Base-by-base conservation (phyloP, 495 filamentous ascomycete species). In the Podospora appendiculata region DNA sequence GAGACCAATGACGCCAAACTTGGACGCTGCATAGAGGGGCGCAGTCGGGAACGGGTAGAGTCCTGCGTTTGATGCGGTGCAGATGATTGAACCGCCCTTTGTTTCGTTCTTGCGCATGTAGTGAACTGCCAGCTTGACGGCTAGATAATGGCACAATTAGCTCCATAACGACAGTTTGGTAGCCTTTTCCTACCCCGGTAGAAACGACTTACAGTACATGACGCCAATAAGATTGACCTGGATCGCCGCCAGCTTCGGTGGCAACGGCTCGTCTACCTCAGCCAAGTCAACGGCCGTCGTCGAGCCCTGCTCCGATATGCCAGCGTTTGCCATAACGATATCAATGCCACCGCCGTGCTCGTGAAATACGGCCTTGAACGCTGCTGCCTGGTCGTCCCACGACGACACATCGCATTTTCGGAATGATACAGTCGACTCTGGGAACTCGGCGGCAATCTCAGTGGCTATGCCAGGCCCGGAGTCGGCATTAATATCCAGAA, bases 11-110 rank as follows among this genome's bases (percentile, higher is more conserved):
- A 83, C 64, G 13, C 67, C 79, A 35, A 70, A 63, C 54, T 83
- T 83, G 17, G 74, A 70, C 11, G 70, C 66, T 1, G 74, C 69
- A 50, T 83, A 83, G 2, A 81, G 48, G 3, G 79, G 79, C 5
- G 77, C 74, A n/a, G 74, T 68, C 2, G 78, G 74, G 51, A 82
- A 78, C 0, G 77, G 69, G 46, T 82, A 81, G 8, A 81, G 43
- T 0, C 79, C 79, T 6, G 75, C 78, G 60, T 80, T 80, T 3
- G 76, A 79, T 0, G 78, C 72, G 3, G 78, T 81, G 65, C 79
- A 82, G 41, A 81, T 70, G 32, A 82, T 76, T 9, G 64, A 66
- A 0, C 78, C 78, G 17, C 71, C 69, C 14, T 64, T 65, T 2
- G 56, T 49, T 14, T 39, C 45, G 40, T 78, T 80, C 51, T 72